phyloP scores from a whole-genome alignment of 2,329 filamentous ascomycete species.

The Metarhizium anisopliae region DNA sequence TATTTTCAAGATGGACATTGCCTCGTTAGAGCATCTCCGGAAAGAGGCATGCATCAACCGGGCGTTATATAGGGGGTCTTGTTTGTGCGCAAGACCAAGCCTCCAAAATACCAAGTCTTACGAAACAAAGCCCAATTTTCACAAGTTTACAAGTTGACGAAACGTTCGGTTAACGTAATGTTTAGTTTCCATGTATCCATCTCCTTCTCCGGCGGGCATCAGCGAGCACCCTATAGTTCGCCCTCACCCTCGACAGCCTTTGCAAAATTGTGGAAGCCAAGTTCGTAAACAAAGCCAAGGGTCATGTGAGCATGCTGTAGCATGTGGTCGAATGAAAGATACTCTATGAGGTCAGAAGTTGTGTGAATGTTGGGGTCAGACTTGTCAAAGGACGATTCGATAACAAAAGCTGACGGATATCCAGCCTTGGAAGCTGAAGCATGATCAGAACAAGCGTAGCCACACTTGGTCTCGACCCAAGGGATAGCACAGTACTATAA shows the following conservation, averaged over 20 bases:
- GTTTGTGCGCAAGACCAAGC: not conserved
- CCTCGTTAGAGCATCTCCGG: not conserved
- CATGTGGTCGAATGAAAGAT: slow-evolving; percentile 81
- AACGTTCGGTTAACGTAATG: not conserved
- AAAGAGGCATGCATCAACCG: slow-evolving; percentile 1
- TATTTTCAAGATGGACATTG: not conserved
- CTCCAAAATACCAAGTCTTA: not conserved
- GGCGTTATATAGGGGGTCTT: not conserved
- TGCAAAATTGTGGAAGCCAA: slow-evolving; percentile 64
- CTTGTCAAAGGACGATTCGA: slow-evolving; percentile 61
- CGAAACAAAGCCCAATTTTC: not conserved
- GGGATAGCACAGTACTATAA: slow-evolving; percentile 78
- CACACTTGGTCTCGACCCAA: slow-evolving; percentile 79
- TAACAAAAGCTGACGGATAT: slow-evolving; percentile 68
- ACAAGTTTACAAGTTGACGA: not conserved
- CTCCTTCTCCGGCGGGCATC: not conserved
- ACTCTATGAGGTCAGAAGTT: slow-evolving; percentile 61
- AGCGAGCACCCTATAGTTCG: not conserved
- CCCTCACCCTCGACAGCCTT: not conserved
- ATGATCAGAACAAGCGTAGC: slow-evolving; percentile 75
- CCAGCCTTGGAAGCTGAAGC: slow-evolving; percentile 65
- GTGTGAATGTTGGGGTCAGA: slow-evolving; percentile 62
- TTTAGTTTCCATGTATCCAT: not conserved
- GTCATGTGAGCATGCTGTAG: slow-evolving; percentile 82
- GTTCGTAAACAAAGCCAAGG: slow-evolving; percentile 73